Percentiles rank a stretch among this genome's conserved stretches.
Evolutionary conservation across 139 green algal genomes (phyloP).

Genomic region (Tetradesmus obliquus): DNA sequence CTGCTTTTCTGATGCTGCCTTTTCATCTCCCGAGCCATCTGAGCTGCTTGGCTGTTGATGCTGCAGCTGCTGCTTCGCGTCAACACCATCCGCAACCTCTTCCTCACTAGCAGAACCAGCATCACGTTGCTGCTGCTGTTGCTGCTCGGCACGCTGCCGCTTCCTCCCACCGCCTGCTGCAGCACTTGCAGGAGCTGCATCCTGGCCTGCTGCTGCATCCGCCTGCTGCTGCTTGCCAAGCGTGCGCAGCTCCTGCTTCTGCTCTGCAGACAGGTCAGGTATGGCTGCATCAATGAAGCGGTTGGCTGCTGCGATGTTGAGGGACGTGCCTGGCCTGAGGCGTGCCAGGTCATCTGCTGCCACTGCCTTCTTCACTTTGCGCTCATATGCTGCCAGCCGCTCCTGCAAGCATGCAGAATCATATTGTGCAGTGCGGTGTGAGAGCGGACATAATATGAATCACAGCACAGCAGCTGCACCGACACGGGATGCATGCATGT

Average conservation of each 20-base stretch:
- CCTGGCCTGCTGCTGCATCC: not conserved
- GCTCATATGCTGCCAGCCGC: slow-evolving; percentile 23
- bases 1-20: not conserved
- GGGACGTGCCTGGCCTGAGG: slow-evolving; percentile 2
- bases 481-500: not conserved
- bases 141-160: not conserved
- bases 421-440: not conserved
- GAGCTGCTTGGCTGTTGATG: not conserved
- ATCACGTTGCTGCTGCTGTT: not conserved
- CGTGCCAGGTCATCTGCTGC: slow-evolving; percentile 39
- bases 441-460: no score
- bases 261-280: slow-evolving; percentile 42
- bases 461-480: not conserved
- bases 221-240: slow-evolving; percentile 16
- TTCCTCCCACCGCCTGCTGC: not conserved
- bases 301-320: slow-evolving; percentile 44
- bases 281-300: slow-evolving; percentile 49
- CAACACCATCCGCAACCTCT: not conserved
- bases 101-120: not conserved
- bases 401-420: slow-evolving; percentile 11
- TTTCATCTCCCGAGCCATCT: not conserved
- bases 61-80: slow-evolving; percentile 8
- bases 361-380: slow-evolving; percentile 27
- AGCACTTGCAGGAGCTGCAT: not conserved
- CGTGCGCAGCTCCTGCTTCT: slow-evolving; percentile 33